These are phyloP conservation scores for Inga laurina DNA, from an alignment of 306 rosid genomes.

Conservation along the genomic window DNA sequence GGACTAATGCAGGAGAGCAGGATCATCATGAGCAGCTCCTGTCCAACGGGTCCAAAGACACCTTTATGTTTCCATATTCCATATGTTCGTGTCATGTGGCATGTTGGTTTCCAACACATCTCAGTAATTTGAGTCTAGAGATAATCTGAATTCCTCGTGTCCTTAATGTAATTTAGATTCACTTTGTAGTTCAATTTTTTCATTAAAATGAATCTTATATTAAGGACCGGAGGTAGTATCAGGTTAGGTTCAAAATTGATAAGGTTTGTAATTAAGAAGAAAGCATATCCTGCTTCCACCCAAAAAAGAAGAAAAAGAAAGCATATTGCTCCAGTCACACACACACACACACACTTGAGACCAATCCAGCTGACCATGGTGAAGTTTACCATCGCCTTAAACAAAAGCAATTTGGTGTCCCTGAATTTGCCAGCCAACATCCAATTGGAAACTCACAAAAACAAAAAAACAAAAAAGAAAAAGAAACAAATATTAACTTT, in stretches of 20 bases:
- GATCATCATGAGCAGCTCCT: slow-evolving; percentile 47
- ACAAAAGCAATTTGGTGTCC: not conserved
- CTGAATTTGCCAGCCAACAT: not conserved
- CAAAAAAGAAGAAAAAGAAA: not conserved
- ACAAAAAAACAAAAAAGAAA: no score
- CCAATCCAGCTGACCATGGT: not conserved
- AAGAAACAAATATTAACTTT: not conserved
- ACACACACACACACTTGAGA: not conserved
- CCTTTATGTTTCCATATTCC: not conserved
- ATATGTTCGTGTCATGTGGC: not conserved
- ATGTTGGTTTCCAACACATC: not conserved
- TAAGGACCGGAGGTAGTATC: not conserved
- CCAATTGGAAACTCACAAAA: not conserved
- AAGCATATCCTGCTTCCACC: not conserved
- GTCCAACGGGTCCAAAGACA: not conserved
- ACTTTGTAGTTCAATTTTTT: no score
- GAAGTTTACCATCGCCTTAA: not conserved
- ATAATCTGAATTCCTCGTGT: not conserved
- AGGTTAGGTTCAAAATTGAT: not conserved
- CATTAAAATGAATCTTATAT: no score
- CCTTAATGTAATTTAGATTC: no score
- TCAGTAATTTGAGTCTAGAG: slow-evolving; percentile 1
- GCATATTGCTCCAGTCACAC: not conserved
- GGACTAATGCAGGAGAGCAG: slow-evolving; percentile 47
- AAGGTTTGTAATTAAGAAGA: not conserved